Evolutionary conservation across 805 yeast species (phyloP), one percentile per base, ranked within the genome.

Genomic region (Saccharomycopsis sp.): DNA sequence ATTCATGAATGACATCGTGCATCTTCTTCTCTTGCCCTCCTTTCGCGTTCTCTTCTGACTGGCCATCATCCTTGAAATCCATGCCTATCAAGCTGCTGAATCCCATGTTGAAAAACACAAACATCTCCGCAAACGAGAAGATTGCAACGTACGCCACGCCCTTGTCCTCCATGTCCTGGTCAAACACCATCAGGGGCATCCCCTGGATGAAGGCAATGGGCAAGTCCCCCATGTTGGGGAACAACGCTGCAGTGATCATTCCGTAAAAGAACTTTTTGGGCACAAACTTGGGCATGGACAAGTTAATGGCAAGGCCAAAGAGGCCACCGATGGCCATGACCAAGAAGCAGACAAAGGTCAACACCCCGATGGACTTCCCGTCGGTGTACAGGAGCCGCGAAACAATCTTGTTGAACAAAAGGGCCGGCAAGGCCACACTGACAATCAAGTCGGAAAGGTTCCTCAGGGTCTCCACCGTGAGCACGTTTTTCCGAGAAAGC

Each of bases 401-500:
- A 3, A 76, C 73, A 25, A 76, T 59, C 47, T 73, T 73, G 46
- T 65, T 62, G 56, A 75, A 75, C 16, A 66, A 65, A 55, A 76
- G 63, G 46, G 73, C 66, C 3, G 81, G 81, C 51, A 71, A 54
- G 19, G 75, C 60, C 2, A 71, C 71, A 16, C 66, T 60, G n/a
- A 76, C 73, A 4, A 73, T 66, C 38, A 71, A 61, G 45, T 72
- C 73, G 17, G 51, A 75, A 17, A 82, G 64, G 25, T 77, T 77
- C 54, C 76, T 57, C 3, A 74, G 65, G 1, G 86, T 77, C 18
- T 78, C 69, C 2, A 77, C 83, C 2, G 78, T 64, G 10, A 82
- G 56, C 36, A 80, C 65, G 42, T 80, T 77, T 47, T 59, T 52
- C 43, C 66, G 67, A 1, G 89, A 80, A 12, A 82, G 57, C 18